Percentiles rank a stretch among this genome's conserved stretches.
Evolutionary conservation across 768 basidiomycete genomes (phyloP).

Genomic region (Sporobolomyces roseus): DNA sequence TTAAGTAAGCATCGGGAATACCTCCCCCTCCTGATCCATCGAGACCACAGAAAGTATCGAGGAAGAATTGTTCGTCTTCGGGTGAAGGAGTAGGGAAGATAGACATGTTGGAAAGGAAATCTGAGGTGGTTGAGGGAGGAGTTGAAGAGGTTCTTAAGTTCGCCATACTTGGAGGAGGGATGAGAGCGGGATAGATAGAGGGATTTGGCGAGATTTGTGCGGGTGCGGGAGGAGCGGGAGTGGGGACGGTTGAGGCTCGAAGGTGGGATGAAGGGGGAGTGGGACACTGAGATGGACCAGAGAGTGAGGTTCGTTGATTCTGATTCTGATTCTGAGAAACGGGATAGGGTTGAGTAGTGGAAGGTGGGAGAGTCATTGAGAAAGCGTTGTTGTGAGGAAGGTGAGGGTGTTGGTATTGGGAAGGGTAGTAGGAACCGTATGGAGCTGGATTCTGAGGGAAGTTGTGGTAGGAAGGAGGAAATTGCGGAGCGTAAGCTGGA

Average conservation of each 20-base stretch:
- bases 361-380: slow-evolving; percentile 3
- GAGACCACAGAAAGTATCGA: slow-evolving; percentile 13
- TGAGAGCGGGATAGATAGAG: too few species aligned
- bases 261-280: slow-evolving; percentile 14
- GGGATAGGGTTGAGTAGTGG: neutral
- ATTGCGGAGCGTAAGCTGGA: neutral
- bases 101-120: too few species aligned
- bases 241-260: neutral
- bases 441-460: neutral
- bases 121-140: neutral
- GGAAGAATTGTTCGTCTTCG: slow-evolving; percentile 25
- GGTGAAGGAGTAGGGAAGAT: slow-evolving; percentile 15
- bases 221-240: neutral
- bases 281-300: neutral
- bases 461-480: neutral
- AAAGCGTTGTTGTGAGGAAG: neutral
- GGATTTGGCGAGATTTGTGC: too few species aligned
- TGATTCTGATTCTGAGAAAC: neutral
- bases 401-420: neutral
- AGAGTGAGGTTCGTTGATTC: neutral
- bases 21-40: neutral
- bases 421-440: neutral
- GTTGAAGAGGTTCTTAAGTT: neutral
- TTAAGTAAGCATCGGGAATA: too few species aligned
- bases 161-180: too few species aligned